phyloP scores from a whole-genome alignment of 2,329 filamentous ascomycete genomes.

The Xylariaceae sp. region DNA sequence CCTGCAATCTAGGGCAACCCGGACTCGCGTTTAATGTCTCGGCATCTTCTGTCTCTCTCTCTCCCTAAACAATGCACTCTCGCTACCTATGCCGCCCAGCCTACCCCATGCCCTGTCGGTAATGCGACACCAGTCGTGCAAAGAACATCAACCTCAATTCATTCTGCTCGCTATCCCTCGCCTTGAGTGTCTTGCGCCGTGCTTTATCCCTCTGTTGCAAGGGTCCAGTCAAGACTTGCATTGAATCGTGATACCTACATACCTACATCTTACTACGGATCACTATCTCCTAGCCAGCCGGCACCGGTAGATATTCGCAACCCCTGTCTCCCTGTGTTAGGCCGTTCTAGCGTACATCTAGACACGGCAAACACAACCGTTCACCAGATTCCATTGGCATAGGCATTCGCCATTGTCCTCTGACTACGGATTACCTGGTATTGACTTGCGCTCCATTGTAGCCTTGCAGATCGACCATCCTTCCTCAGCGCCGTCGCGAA shows the following conservation, averaged over 20 bases:
- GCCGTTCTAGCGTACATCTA: not conserved
- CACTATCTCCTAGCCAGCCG: not conserved
- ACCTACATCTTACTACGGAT: too few relatives aligned
- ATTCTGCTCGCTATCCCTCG: not conserved
- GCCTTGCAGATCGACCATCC: not conserved
- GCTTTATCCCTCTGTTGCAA: not conserved
- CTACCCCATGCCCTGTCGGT: not conserved
- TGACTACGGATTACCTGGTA: too few relatives aligned
- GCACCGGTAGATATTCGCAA: constrained; percentile 3
- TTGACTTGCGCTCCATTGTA: not conserved
- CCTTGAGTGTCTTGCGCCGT: not conserved
- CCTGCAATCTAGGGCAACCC: not conserved
- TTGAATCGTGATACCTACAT: constrained; percentile 1
- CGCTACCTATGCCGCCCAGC: not conserved
- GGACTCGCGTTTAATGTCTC: not conserved
- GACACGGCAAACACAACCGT: not conserved
- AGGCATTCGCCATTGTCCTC: not conserved
- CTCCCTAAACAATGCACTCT: not conserved
- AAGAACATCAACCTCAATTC: not conserved
- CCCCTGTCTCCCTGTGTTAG: not conserved
- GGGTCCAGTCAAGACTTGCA: not conserved
- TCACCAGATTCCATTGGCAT: not conserved
- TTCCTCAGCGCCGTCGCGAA: not conserved
- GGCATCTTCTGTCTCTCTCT: not conserved
- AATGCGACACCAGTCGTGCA: not conserved